These are phyloP conservation scores for Thermothielavioides terrestris DNA, from an alignment of 495 filamentous ascomycete species.

Conservation along the genomic window DNA sequence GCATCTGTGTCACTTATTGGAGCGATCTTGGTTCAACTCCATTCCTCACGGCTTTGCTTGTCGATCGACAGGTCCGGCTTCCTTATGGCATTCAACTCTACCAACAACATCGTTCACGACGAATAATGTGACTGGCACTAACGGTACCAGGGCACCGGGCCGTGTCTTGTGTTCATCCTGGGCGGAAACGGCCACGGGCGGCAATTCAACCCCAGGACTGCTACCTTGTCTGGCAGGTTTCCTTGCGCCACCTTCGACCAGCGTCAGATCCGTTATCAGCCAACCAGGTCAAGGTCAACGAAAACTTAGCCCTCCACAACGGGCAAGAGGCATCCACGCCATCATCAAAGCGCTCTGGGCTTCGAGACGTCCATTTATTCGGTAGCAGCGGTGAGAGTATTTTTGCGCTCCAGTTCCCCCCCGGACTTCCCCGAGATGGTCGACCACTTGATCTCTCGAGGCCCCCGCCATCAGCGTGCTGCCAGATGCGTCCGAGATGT, in stretches of 20 bases:
- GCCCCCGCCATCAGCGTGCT: conserved; percentile 16
- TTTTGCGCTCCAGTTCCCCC: conserved; percentile 21
- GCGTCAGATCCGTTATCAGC: conserved; percentile 25
- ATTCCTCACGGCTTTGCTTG: too few species aligned
- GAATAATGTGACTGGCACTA: conserved; percentile 24
- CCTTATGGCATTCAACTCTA: not conserved
- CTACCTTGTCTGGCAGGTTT: conserved; percentile 12
- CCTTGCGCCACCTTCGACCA: conserved; percentile 23
- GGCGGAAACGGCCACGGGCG: conserved; percentile 24
- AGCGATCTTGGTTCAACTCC: too few species aligned
- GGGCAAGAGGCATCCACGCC: conserved; percentile 19
- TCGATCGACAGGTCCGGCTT: too few species aligned
- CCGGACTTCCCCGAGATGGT: conserved; percentile 20
- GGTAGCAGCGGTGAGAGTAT: conserved; percentile 23
- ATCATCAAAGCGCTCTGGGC: conserved; percentile 17
- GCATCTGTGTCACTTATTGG: too few species aligned
- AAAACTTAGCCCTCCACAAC: conserved; percentile 15
- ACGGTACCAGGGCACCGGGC: conserved; percentile 21
- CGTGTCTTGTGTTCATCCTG: conserved; percentile 20
- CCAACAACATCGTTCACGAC: conserved; percentile 12
- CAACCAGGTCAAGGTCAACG: conserved; percentile 7
- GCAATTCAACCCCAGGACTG: conserved; percentile 18
- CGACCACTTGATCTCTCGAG: conserved; percentile 19
- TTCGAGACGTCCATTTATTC: conserved; percentile 19
- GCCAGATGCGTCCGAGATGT: conserved; percentile 11